phyloP scores from a whole-genome alignment of 176 grass and related monocot genomes.

The Musa troglodytarum region DNA sequence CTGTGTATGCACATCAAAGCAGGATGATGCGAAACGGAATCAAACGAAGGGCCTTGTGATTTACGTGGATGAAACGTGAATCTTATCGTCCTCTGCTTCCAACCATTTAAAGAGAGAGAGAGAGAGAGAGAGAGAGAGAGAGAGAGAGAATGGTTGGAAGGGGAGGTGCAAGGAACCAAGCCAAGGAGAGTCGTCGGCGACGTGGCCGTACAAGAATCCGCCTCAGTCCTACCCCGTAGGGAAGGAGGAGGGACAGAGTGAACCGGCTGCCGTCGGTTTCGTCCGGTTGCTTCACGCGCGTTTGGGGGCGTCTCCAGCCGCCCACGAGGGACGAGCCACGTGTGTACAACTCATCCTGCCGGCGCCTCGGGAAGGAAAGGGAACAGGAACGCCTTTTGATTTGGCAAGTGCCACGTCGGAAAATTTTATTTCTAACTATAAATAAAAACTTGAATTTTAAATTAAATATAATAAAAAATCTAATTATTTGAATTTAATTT shows the following conservation, averaged over 20 bases:
- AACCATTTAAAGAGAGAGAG: neutral
- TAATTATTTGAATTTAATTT: too few relatives aligned
- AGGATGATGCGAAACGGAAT: neutral
- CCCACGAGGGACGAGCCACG: too few relatives aligned
- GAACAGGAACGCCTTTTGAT: neutral
- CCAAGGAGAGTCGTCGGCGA: neutral
- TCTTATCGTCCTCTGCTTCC: too few relatives aligned
- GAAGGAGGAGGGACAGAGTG: neutral
- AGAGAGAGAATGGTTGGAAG: neutral
- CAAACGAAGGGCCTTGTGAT: neutral
- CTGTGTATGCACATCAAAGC: neutral
- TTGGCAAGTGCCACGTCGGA: too few relatives aligned
- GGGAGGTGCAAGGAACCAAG: too few relatives aligned
- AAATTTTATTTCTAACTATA: too few relatives aligned
- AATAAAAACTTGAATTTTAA: too few relatives aligned
- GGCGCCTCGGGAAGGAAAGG: neutral
- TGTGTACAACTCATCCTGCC: neutral
- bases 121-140: neutral
- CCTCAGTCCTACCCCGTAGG: neutral
- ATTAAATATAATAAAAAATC: too few relatives aligned
- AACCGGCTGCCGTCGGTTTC: neutral
- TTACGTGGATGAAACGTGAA: too few relatives aligned
- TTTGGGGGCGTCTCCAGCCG: too few relatives aligned
- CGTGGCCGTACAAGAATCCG: neutral
- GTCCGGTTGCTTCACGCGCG: constrained; percentile 9